Base-by-base conservation (phyloP, 148 eudicot genomes). In the Camellia japonica region DNA sequence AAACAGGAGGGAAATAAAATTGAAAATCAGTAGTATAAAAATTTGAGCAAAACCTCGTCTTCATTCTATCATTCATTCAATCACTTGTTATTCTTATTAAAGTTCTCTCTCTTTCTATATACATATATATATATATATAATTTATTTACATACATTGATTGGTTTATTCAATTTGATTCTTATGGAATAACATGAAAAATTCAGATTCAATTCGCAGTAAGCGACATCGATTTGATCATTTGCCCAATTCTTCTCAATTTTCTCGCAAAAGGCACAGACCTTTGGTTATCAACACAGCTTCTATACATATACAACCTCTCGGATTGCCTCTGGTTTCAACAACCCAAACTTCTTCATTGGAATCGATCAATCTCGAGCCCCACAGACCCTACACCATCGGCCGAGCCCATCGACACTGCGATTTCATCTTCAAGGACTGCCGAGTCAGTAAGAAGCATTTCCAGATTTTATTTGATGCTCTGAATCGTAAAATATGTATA, bases 221-320 rank as follows among this genome's bases (percentile, higher is more conserved):
- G 76, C 81, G 81, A 79, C 81, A 46, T 1, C 62, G 61, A 62
- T 59, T 77, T 38, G 67, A 81, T 69, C 44, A 76, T 68, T 44
- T 56, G 11, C 54, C 58, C 47, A 4, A 63, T 82, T 55, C 54
- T 23, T 70, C 82, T 30, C 3, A 30, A 5, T 38, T 47, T 51
- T 74, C 83, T 61, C 76, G 43, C n/a, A 87, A 80, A 47, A 85
- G 76, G 68, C 77, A 20, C 30, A 80, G 74, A 80, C 19, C 56
- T 0, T 2, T 44, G 4, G n/a, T 75, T n/a, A 10, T 71, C 46
- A 69, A 65, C 63, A 65, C 63, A 59, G 84, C 83, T 41, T 44
- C 41, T 81, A 4, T 85, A 61, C 61, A 75, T 10, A 70, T 88
- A 61, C 75, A 81, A 74, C 70, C 86, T 3, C 76, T 83, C 1